Conservation (phyloP, 495 filamentous ascomycete species). For the Neurospora sp. region DNA sequence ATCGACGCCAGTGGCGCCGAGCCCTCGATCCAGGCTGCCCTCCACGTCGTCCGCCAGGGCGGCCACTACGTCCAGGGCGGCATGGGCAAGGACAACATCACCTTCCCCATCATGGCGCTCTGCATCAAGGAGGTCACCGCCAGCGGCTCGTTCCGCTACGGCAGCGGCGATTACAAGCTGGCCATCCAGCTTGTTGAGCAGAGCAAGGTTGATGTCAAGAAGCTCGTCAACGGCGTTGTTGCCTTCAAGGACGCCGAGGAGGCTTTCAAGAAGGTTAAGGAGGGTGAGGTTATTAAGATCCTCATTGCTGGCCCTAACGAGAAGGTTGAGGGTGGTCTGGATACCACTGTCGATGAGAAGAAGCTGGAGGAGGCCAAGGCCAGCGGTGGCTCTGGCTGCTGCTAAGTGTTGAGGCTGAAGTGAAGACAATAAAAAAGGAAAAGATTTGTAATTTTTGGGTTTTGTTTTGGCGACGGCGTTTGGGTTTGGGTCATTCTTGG, state of each 20-base stretch:
- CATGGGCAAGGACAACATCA: constrained; percentile 67
- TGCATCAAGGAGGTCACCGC: constrained; percentile 74
- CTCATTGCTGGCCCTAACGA: constrained; percentile 64
- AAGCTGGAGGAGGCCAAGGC: constrained; percentile 10
- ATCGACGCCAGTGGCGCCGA: constrained; percentile 83
- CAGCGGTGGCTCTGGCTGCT: constrained; percentile 9
- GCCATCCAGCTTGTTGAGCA: constrained; percentile 59
- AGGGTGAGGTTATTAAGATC: constrained; percentile 75
- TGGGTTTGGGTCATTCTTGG: background rate
- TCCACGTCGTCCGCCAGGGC: constrained; percentile 60
- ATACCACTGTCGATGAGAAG: constrained; percentile 13
- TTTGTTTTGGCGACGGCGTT: background rate
- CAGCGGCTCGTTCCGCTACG: constrained; percentile 77
- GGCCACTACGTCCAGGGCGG: constrained; percentile 82
- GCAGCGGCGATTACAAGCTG: constrained; percentile 67
- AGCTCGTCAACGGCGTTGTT: constrained; percentile 59
- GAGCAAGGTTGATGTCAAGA: constrained; percentile 58
- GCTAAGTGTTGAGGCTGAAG: constrained; percentile 8
- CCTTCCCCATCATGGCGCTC: constrained; percentile 71
- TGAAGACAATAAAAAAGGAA: background rate
- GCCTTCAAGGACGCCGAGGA: constrained; percentile 62
- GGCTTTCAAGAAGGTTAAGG: constrained; percentile 69
- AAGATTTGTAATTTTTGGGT: background rate
- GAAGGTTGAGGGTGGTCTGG: constrained; percentile 23
- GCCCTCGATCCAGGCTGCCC: constrained; percentile 59